These are phyloP conservation scores for Mortierella sp. DNA, from an alignment of 371 early-diverging fungal species.

Conservation along the genomic window DNA sequence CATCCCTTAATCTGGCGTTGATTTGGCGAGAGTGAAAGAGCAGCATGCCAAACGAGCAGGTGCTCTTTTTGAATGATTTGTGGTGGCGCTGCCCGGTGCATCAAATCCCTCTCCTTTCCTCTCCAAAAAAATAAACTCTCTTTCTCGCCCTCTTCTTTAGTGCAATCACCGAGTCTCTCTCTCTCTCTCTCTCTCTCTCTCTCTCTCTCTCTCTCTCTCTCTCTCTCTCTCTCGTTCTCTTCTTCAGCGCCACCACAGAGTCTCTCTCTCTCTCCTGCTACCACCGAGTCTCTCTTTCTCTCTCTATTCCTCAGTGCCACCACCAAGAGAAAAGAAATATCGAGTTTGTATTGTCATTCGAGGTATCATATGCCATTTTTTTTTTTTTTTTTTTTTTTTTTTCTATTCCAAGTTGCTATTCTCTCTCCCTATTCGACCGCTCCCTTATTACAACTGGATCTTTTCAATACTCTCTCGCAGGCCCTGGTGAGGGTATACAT, in stretches of 20 bases:
- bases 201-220: not conserved
- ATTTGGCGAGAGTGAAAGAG: not conserved
- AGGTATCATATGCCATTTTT: no score
- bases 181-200: not conserved
- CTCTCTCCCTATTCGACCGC: no score
- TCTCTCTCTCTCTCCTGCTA: no score
- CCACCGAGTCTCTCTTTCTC: no score
- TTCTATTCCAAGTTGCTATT: no score
- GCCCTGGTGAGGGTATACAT: constrained; percentile 50
- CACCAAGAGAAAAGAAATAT: no score
- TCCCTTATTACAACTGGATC: constrained; percentile 21
- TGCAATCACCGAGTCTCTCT: not conserved
- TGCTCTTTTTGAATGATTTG: not conserved
- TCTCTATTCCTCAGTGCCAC: no score
- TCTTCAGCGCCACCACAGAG: not conserved
- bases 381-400: no score
- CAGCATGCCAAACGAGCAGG: not conserved
- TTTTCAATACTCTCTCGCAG: constrained; percentile 30
- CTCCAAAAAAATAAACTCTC: no score
- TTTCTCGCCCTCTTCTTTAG: not conserved
- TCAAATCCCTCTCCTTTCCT: not conserved
- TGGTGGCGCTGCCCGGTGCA: not conserved
- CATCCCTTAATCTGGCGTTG: constrained; percentile 62
- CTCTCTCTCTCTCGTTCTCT: not conserved
- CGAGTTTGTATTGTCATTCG: no score